Evolutionary conservation across 192 early-diverging fungal genomes (phyloP), one percentile per base, ranked within the genome.

Genomic region (Umbelopsis vinacea): DNA sequence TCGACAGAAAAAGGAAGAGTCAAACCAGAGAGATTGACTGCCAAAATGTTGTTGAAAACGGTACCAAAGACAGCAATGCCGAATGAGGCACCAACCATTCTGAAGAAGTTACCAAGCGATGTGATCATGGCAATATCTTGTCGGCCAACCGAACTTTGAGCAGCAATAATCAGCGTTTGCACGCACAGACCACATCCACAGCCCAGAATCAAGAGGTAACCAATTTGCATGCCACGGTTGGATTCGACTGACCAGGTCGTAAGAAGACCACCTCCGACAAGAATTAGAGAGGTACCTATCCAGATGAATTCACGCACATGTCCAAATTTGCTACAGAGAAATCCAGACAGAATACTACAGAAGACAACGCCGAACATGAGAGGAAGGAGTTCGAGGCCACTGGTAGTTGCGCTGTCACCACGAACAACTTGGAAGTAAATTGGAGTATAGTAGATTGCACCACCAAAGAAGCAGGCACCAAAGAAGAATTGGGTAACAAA

Each of bases 391-490:
- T 77, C 76, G 22, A 77, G 71, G 45, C 76, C 76, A 14, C 63
- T 63, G 24, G 46, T 76, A 2, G 92, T 95, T 0, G 96, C 90
- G 8, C 82, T 73, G 37, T 88, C 85, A 33, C 89, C 91, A 52
- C 89, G 83, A 21, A 93, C 90, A 53, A 96, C 81, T 80, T 94
- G 88, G 77, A 95, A 95, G 81, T 84, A 94, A 37, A 88, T 76
- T 22, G 91, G 89, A 17, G 90, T 74, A 75, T 93, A 97, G 76
- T 90, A 95, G 17, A 91, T 85, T 6, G 86, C 81, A 3, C 84
- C 86, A 24, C 76, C 76, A 71, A 86, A 87, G 45, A 88, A 89
- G 0, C 79, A 78, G 24, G 87, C 85, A 11, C 89, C 85, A 33
- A 84, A 86, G 74, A 93, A 88, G 57, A 91, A 83, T 52, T 89